Percentiles rank a stretch among this genome's conserved stretches.
These are phyloP conservation scores for Xylaria castorea DNA, from an alignment of 495 filamentous ascomycete species.

Conservation along the genomic window DNA sequence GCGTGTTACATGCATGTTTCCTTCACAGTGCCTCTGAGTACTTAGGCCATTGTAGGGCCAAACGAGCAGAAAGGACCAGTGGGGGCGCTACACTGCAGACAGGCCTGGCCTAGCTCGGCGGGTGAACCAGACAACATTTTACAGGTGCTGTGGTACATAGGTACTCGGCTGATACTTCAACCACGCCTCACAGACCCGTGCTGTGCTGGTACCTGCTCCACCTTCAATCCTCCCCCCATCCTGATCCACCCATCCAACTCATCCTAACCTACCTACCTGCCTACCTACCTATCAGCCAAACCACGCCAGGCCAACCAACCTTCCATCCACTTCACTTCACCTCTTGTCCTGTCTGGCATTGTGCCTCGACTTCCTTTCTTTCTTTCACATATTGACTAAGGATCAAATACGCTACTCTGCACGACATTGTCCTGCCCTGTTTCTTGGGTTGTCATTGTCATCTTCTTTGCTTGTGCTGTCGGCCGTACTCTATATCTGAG, in stretches of 20 bases:
- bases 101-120: slow-evolving; percentile 17
- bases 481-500: not conserved
- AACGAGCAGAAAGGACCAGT: slow-evolving; percentile 6
- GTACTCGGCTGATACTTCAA: slow-evolving; percentile 34
- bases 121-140: not conserved
- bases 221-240: slow-evolving; percentile 39
- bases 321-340: slow-evolving; percentile 28
- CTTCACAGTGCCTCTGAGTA: slow-evolving; percentile 22
- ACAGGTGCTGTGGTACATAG: slow-evolving; percentile 7
- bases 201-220: slow-evolving; percentile 40
- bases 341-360: slow-evolving; percentile 24
- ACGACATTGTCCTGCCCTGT: slow-evolving; percentile 38
- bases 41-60: slow-evolving; percentile 18
- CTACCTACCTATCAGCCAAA: not conserved
- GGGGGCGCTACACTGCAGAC: slow-evolving; percentile 3
- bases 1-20: slow-evolving; percentile 28
- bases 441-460: slow-evolving; percentile 23
- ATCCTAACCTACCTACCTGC: slow-evolving; percentile 19
- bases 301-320: slow-evolving; percentile 20
- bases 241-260: slow-evolving; percentile 35
- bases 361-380: slow-evolving; percentile 42
- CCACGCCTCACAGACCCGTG: slow-evolving; percentile 32
- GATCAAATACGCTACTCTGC: slow-evolving; percentile 35
- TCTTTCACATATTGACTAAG: slow-evolving; percentile 41
- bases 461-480: slow-evolving; percentile 19